A percentile compares a stretch with the other conserved stretches of the same genome.
Evolutionary conservation across 1,284 basidiomycete genomes (phyloP).

Genomic region (Takashimella koratensis): DNA sequence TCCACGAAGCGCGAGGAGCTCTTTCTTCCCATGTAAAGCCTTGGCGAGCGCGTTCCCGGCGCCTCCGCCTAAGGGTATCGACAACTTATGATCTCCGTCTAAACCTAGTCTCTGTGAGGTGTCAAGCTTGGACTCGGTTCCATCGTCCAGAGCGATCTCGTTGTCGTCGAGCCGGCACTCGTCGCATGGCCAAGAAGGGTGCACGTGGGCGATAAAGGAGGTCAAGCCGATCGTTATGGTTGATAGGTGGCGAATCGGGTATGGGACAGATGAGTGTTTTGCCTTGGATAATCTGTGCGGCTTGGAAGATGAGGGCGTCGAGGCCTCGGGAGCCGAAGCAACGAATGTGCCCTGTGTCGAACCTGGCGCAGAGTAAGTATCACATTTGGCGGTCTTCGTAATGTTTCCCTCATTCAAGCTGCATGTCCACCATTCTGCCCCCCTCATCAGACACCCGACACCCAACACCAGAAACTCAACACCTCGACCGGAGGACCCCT

Average conservation of each 20-base stretch:
- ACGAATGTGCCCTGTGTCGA: slow-evolving; percentile 48
- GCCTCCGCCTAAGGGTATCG: no score
- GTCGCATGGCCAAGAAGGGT: slow-evolving; percentile 45
- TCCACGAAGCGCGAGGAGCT: slow-evolving; percentile 33
- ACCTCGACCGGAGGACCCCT: no score
- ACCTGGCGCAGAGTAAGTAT: slow-evolving; percentile 25
- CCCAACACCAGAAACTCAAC: no score
- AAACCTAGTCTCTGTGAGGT: no score
- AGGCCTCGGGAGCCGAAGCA: background rate
- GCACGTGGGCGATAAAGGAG: slow-evolving; percentile 39
- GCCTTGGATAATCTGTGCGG: slow-evolving; percentile 30
- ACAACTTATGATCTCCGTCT: no score
- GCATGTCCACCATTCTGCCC: no score
- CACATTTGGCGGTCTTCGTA: background rate
- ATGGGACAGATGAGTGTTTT: slow-evolving; percentile 34
- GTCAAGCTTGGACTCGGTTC: no score
- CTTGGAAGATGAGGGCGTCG: slow-evolving; percentile 4
- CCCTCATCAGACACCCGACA: no score
- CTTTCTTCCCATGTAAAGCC: slow-evolving; percentile 14
- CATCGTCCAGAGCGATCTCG: slow-evolving; percentile 38
- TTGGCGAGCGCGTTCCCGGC: background rate
- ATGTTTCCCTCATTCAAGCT: background rate
- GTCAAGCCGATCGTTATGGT: slow-evolving; percentile 36
- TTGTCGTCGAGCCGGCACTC: slow-evolving; percentile 31
- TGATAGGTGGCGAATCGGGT: slow-evolving; percentile 28